Evolutionary conservation across 768 basidiomycete species (phyloP), one percentile per base, ranked within the genome.

Genomic region (Chalciporus pseudorubinellus): DNA sequence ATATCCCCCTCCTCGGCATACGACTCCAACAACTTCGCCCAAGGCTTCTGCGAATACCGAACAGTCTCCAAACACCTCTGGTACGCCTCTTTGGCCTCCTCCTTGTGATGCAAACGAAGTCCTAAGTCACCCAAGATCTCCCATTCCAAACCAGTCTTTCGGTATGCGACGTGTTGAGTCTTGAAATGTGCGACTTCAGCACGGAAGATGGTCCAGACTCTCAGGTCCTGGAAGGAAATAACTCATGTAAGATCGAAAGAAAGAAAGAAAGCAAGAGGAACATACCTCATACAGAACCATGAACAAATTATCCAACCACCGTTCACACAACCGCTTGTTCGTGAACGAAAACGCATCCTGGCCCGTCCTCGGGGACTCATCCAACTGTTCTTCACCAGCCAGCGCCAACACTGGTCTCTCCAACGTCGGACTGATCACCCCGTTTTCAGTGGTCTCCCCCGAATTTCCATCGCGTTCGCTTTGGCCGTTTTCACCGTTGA

Each of bases 151-250:
- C 91, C 93, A 0, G 95, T 98, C 75, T 98, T 98, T 53, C 93
- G 84, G 67, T 99, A 99, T 0, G 95, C 94, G 51, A 98, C 89
- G 57, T 97, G 95, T 68, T 98, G 95, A 3, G 93, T 95, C 67
- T 97, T 98, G 81, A 97, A 99, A 66, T 99, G 97, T 0, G 95
- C 94, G 11, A 98, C 90, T 65, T 98, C 97, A 3, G 97, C 95
- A 20, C 97, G 82, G 83, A 95, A 99, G 62, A 99, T 98, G 1
- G 97, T 99, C 88, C 95, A 98, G 4, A 99, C 90, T 14, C 97
- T 84, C 34, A 99, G 76, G 67, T 99, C 97, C 92, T 95, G 55
- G 7, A 38, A 4, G 2, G 24, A 34, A 10, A 18, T n/a, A 20
- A 38, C 13, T 14, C 24, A 11, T n/a, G 14, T 48, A 26, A 50